Evolutionary conservation across 1,284 basidiomycete species (phyloP), one percentile per base, ranked within the genome.

Genomic region (Neolentinus lepideus): DNA sequence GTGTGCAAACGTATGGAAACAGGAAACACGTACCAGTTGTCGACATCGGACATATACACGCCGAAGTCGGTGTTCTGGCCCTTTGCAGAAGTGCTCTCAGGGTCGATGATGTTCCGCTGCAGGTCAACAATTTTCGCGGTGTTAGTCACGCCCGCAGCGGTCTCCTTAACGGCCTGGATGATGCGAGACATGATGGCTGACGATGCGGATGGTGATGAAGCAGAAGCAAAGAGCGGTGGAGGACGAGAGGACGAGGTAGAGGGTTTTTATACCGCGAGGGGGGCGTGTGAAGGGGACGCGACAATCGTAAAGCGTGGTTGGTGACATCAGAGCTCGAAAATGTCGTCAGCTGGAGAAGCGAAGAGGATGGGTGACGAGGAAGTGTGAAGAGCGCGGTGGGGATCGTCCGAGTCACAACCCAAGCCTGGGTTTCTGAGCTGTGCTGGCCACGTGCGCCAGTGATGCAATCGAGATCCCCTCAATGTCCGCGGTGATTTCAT

Each of bases 61-160:
- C 85, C 85, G 62, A 78, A 73, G 62, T 87, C 83, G n/a, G 82
- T 87, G 0, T 84, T 87, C 57, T 50, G 62, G 29, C 71, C 69
- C 10, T 74, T 69, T 11, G 63, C 62, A 12, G 67, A 53, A 12
- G 64, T 66, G 26, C 55, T 56, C 9, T 60, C 29, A 10, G 72
- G 67, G 38, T 77, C 71, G 33, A 77, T 65, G 10, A 69, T 76
- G 58, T 78, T 50, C 8, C 47, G 47, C 56, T 75, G 64, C 52
- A 86, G 62, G 63, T 85, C 80, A 4, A 68, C 65, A 38, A 72
- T 59, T 64, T 81, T 80, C n/a, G 69, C 64, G 24, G 68, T 75
- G 25, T 70, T 61, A 11, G 68, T 67, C 11, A 61, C 58, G 56
- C 64, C 59, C 9, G 59, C 58, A 60, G 68, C 60, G n/a, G 63